Conservation (phyloP, 371 early-diverging fungal species). For the Mucor velutinosus region DNA sequence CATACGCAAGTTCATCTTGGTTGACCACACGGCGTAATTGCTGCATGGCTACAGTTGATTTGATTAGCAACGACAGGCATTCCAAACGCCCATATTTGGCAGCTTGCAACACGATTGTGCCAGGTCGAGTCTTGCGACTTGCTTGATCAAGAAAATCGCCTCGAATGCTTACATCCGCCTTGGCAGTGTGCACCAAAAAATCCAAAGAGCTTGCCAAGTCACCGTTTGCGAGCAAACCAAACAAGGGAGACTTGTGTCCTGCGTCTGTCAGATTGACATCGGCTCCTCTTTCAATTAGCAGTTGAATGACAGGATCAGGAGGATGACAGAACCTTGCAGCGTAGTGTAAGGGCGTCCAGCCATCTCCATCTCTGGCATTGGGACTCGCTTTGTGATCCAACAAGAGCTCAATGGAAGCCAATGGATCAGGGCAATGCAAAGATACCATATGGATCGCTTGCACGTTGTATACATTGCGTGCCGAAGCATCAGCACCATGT, state of each 20-base stretch:
- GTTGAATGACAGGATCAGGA: slow-evolving; percentile 31
- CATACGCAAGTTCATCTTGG: neutral
- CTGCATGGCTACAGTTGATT: slow-evolving; percentile 20
- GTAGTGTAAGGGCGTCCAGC: slow-evolving; percentile 79
- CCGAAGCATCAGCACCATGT: slow-evolving; percentile 52
- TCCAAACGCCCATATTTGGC: slow-evolving; percentile 31
- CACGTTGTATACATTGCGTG: slow-evolving; percentile 43
- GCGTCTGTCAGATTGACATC: slow-evolving; percentile 49
- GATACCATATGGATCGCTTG: slow-evolving; percentile 44
- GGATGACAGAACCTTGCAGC: slow-evolving; percentile 57
- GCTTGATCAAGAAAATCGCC: slow-evolving; percentile 27
- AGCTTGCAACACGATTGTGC: slow-evolving; percentile 27
- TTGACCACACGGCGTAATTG: slow-evolving; percentile 3
- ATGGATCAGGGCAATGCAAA: slow-evolving; percentile 34
- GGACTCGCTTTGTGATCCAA: slow-evolving; percentile 43
- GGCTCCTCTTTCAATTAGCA: slow-evolving; percentile 44
- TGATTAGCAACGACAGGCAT: slow-evolving; percentile 14
- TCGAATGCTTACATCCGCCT: slow-evolving; percentile 17
- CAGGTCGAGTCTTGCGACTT: slow-evolving; percentile 17
- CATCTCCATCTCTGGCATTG: slow-evolving; percentile 69
- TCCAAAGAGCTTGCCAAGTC: slow-evolving; percentile 24
- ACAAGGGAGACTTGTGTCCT: slow-evolving; percentile 35
- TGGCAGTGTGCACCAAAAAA: slow-evolving; percentile 23
- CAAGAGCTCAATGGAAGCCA: slow-evolving; percentile 40
- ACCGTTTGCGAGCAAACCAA: slow-evolving; percentile 37